Evolutionary conservation across 768 basidiomycete genomes (phyloP).

Genomic region (Scleroderma citrinum): DNA sequence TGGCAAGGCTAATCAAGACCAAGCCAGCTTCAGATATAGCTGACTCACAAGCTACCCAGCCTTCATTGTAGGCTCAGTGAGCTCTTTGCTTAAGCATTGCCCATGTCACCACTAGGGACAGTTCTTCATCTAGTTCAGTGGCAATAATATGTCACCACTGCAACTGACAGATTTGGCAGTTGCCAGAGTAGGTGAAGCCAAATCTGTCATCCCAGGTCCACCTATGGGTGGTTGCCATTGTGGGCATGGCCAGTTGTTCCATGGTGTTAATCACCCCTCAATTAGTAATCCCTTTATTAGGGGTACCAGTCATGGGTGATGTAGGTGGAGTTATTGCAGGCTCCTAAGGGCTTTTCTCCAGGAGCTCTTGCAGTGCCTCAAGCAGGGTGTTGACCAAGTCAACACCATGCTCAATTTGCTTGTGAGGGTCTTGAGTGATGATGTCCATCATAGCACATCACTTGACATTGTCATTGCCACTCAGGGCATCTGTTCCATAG

Average conservation of each 20-base stretch:
- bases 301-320: too few relatives aligned
- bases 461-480: too few relatives aligned
- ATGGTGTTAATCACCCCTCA: background rate
- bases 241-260: background rate
- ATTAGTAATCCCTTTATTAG: background rate
- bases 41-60: background rate
- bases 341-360: too few relatives aligned
- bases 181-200: background rate
- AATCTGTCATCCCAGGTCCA: background rate
- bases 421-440: too few relatives aligned
- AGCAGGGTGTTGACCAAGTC: too few relatives aligned
- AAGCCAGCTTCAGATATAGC: background rate
- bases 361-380: too few relatives aligned
- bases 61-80: background rate
- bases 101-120: background rate
- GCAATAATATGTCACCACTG: too few relatives aligned
- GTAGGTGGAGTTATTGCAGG: too few relatives aligned
- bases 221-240: background rate
- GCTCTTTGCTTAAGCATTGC: background rate
- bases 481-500: too few relatives aligned
- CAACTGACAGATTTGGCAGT: background rate
- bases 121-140: too few relatives aligned
- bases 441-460: too few relatives aligned
- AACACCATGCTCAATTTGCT: too few relatives aligned
- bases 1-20: background rate